These are phyloP conservation scores for Iodosphaeria phyllophila DNA, from an alignment of 2,329 filamentous ascomycete genomes.

Conservation along the genomic window DNA sequence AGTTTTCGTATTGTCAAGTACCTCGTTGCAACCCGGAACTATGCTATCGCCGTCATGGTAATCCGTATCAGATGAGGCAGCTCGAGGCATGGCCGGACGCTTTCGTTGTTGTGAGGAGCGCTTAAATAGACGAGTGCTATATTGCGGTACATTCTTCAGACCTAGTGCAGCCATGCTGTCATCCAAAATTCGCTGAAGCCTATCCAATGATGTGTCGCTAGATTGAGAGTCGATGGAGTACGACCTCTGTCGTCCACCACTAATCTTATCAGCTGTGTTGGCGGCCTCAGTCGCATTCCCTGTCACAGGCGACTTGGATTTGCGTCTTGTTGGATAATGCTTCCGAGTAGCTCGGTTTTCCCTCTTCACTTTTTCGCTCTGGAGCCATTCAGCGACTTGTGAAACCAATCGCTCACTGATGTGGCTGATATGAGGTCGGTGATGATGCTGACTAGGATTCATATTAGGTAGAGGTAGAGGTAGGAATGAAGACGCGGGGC, in stretches of 20 bases:
- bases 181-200: conserved; percentile 63
- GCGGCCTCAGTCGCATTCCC: conserved; percentile 4
- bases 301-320: conserved; percentile 4
- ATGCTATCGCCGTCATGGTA: conserved; percentile 60
- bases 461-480: no score
- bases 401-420: conserved; percentile 40
- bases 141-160: conserved; percentile 23
- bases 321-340: conserved; percentile 13
- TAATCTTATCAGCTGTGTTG: conserved; percentile 3
- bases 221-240: conserved; percentile 46
- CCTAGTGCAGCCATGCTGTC: conserved; percentile 40
- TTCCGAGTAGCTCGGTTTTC: conserved; percentile 31
- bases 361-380: conserved; percentile 56
- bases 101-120: conserved; percentile 22
- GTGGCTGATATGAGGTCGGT: conserved; percentile 15
- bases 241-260: conserved; percentile 15
- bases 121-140: conserved; percentile 21
- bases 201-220: conserved; percentile 57
- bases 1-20: conserved; percentile 80
- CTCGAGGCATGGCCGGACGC: conserved; percentile 17
- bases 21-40: conserved; percentile 71
- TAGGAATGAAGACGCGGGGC: no score
- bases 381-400: conserved; percentile 69
- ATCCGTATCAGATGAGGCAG: conserved; percentile 68
- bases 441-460: conserved; percentile 12